phyloP scores from a whole-genome alignment of 371 early-diverging fungal genomes.

The Mucor velutinosus region DNA sequence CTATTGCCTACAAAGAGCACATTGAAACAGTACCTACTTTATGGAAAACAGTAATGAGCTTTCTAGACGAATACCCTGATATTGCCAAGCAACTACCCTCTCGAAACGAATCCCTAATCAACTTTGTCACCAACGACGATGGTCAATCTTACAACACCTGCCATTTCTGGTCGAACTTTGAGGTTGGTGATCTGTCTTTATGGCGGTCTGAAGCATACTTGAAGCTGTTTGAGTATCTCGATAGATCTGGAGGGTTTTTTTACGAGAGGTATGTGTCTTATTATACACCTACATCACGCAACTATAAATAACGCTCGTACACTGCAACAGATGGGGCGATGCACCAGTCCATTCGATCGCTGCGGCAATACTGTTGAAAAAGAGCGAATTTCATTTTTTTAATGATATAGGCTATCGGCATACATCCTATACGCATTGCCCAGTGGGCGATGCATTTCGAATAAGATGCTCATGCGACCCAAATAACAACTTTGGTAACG shows the following conservation, averaged over 20 bases:
- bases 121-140: constrained; percentile 41
- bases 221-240: constrained; percentile 80
- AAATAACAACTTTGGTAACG: constrained; percentile 38
- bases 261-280: constrained; percentile 67
- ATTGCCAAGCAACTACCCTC: constrained; percentile 24
- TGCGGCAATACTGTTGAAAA: constrained; percentile 77
- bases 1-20: constrained; percentile 63
- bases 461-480: constrained; percentile 60
- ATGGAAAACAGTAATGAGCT: constrained; percentile 60
- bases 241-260: constrained; percentile 88
- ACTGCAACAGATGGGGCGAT: constrained; percentile 79
- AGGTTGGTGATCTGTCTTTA: constrained; percentile 81
- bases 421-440: constrained; percentile 69
- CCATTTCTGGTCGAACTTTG: constrained; percentile 72
- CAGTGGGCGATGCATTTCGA: constrained; percentile 48
- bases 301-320: neutral
- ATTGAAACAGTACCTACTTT: constrained; percentile 72
- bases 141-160: constrained; percentile 59
- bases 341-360: constrained; percentile 95
- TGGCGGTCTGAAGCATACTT: constrained; percentile 75
- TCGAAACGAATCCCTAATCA: constrained; percentile 38
- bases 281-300: constrained; percentile 6
- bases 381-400: constrained; percentile 84
- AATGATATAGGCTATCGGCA: constrained; percentile 80
- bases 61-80: constrained; percentile 43